Evolutionary conservation across 768 basidiomycete genomes (phyloP).

Genomic region (Amanita jacksonii): DNA sequence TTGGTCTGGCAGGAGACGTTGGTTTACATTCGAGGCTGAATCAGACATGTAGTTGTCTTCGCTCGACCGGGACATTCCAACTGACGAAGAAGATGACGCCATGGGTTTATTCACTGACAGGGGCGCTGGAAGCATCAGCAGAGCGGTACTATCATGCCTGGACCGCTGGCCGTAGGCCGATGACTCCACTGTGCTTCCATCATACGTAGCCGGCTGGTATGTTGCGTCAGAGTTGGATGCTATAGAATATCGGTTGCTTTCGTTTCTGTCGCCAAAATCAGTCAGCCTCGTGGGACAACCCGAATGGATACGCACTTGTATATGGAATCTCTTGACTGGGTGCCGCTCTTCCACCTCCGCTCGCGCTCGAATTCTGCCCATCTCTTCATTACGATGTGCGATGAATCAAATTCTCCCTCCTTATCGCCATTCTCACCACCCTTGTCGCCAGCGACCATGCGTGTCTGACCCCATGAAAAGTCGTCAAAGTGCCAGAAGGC

Average conservation of each 20-base stretch:
- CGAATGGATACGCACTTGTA: conserved; percentile 43
- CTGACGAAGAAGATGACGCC: conserved; percentile 40
- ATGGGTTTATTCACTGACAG: conserved; percentile 49
- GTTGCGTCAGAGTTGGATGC: conserved; percentile 73
- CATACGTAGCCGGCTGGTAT: conserved; percentile 41
- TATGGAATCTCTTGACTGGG: conserved; percentile 70
- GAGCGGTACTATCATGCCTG: conserved; percentile 59
- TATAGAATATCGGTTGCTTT: conserved; percentile 60
- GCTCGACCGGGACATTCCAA: conserved; percentile 35
- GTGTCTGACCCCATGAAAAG: conserved; percentile 95
- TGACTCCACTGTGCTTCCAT: conserved; percentile 57
- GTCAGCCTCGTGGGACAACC: neutral
- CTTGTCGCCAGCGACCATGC: conserved; percentile 69
- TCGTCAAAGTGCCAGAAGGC: conserved; percentile 99
- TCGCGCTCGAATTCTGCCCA: conserved; percentile 99
- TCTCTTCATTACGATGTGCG: conserved; percentile 96
- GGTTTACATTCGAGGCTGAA: conserved; percentile 29
- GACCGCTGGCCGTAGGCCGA: conserved; percentile 38
- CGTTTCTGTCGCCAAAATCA: conserved; percentile 18
- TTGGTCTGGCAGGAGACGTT: conserved; percentile 33
- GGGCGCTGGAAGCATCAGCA: conserved; percentile 69
- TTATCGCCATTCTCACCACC: conserved; percentile 76
- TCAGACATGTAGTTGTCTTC: conserved; percentile 38
- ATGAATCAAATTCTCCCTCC: conserved; percentile 95
- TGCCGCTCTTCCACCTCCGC: conserved; percentile 84